These are phyloP conservation scores for Botrytis sinoallii DNA, from an alignment of 2,329 filamentous ascomycete genomes.

Conservation along the genomic window DNA sequence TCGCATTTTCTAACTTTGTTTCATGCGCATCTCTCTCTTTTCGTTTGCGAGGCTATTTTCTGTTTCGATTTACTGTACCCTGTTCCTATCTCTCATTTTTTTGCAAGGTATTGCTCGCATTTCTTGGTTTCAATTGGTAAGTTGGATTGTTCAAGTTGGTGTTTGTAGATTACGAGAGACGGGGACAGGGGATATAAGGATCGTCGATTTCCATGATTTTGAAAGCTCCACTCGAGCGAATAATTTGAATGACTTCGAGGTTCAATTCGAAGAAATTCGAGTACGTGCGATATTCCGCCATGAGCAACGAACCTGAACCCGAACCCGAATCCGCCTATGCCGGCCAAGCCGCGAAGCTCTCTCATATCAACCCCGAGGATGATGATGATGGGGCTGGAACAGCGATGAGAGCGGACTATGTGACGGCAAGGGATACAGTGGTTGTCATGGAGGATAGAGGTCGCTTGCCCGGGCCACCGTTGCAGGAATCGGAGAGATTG, in stretches of 20 bases:
- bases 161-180: not conserved
- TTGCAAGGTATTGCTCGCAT: not conserved
- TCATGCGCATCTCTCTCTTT: not conserved
- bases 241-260: slow-evolving; percentile 14
- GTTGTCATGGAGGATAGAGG: slow-evolving; percentile 66
- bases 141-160: not conserved
- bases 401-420: slow-evolving; percentile 60
- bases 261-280: slow-evolving; percentile 8
- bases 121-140: not conserved
- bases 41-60: not conserved
- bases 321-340: slow-evolving; percentile 43
- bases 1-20: not conserved
- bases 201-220: slow-evolving; percentile 11
- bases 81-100: not conserved
- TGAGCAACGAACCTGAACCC: not conserved
- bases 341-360: slow-evolving; percentile 59
- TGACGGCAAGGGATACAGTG: slow-evolving; percentile 70
- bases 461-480: slow-evolving; percentile 64
- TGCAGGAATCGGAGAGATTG: slow-evolving; percentile 67
- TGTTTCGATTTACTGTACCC: not conserved
- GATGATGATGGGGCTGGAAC: slow-evolving; percentile 39
- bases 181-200: not conserved
- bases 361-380: slow-evolving; percentile 39
- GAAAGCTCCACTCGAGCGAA: not conserved
- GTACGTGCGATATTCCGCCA: slow-evolving; percentile 17